These are phyloP conservation scores for Prunus persica DNA, from an alignment of 306 rosid genomes.

Conservation along the genomic window Prunus_persica_NCBIv2 NC_034016.1:1519001-1519500, in stretches of 20 bases:
- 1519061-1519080: neutral
- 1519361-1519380: conserved; percentile 16
- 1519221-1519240: neutral
- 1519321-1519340: conserved; percentile 13
- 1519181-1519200: conserved; percentile 16
- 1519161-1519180: conserved; percentile 22
- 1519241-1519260: conserved; percentile 12
- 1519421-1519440: conserved; percentile 31
- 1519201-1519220: neutral
- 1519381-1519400: conserved; percentile 30
- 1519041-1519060: conserved; percentile 26
- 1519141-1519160: neutral
- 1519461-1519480: conserved; percentile 16
- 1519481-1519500: conserved; percentile 14
- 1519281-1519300: conserved; percentile 39
- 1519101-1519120: conserved; percentile 35
- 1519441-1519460: conserved; percentile 20
- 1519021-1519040: conserved; percentile 13
- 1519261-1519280: conserved; percentile 11
- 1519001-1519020: conserved; percentile 14
- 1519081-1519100: neutral
- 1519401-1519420: conserved; percentile 21
- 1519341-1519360: conserved; percentile 25
- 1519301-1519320: conserved; percentile 28
- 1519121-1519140: neutral